These are phyloP conservation scores for Hansenula sp. DNA, from an alignment of 1,139 yeast species.

Conservation along the genomic window DNA sequence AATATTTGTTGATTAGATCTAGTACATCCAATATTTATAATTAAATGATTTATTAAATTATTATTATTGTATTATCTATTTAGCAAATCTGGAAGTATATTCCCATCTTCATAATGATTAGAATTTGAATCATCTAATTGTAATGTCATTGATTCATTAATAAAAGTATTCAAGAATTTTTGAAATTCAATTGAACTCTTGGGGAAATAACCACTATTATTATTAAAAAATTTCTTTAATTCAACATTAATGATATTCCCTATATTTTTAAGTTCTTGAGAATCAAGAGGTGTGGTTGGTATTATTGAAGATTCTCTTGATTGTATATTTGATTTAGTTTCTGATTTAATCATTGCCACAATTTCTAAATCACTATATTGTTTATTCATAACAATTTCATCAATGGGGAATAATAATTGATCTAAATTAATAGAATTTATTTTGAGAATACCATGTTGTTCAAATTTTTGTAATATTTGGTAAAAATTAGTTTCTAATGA, in stretches of 20 bases:
- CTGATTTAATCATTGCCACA: slow-evolving; percentile 21
- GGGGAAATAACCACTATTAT: neutral
- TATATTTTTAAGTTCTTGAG: neutral
- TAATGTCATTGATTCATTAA: neutral
- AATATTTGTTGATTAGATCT: too few relatives aligned
- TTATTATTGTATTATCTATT: too few relatives aligned
- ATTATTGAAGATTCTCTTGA: neutral
- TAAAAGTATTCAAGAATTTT: neutral
- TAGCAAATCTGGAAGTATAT: neutral
- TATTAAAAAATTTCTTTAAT: neutral
- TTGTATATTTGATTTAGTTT: neutral
- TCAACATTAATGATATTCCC: neutral
- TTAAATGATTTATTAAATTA: too few relatives aligned
- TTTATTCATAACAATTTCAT: slow-evolving; percentile 26
- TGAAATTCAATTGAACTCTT: neutral
- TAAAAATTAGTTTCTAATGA: slow-evolving; percentile 4
- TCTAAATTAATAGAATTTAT: neutral
- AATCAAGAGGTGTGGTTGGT: neutral
- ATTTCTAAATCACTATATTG: slow-evolving; percentile 27
- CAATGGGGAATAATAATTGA: slow-evolving; percentile 24
- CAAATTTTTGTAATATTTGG: neutral
- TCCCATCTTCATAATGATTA: neutral
- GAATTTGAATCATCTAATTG: too few relatives aligned
- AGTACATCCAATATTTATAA: too few relatives aligned
- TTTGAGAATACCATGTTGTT: neutral